phyloP scores from a whole-genome alignment of 805 yeast genomes.

The Candida pseudofarinosa region DNA sequence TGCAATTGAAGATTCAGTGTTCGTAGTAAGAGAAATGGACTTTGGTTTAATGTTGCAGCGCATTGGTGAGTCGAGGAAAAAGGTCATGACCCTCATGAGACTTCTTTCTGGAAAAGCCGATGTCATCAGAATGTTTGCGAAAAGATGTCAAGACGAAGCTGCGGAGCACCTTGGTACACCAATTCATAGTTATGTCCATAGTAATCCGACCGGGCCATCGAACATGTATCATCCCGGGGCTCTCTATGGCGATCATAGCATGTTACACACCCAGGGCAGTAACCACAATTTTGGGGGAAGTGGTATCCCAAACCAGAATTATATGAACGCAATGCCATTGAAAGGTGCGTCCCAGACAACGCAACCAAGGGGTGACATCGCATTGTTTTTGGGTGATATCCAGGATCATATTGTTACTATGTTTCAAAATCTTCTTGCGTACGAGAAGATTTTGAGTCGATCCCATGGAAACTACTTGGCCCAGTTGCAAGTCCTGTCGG shows the following conservation, averaged over 20 bases:
- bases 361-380: constrained; percentile 86
- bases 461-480: constrained; percentile 92
- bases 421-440: constrained; percentile 85
- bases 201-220: neutral
- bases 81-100: constrained; percentile 90
- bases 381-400: constrained; percentile 88
- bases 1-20: constrained; percentile 81
- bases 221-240: neutral
- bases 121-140: constrained; percentile 93
- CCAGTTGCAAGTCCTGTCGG: constrained; percentile 88
- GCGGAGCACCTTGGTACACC: constrained; percentile 4
- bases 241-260: constrained; percentile 1
- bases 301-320: constrained; percentile 23
- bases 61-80: constrained; percentile 86
- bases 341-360: constrained; percentile 11
- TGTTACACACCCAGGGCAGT: neutral
- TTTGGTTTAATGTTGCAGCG: constrained; percentile 71
- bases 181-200: neutral
- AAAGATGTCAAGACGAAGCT: constrained; percentile 81
- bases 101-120: constrained; percentile 91
- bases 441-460: constrained; percentile 89
- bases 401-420: constrained; percentile 96
- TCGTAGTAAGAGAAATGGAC: constrained; percentile 70
- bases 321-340: neutral
- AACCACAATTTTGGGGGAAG: constrained; percentile 18